Evolutionary conservation across 1,284 basidiomycete species (phyloP).

Genomic region (Leccinum griseonigrum): DNA sequence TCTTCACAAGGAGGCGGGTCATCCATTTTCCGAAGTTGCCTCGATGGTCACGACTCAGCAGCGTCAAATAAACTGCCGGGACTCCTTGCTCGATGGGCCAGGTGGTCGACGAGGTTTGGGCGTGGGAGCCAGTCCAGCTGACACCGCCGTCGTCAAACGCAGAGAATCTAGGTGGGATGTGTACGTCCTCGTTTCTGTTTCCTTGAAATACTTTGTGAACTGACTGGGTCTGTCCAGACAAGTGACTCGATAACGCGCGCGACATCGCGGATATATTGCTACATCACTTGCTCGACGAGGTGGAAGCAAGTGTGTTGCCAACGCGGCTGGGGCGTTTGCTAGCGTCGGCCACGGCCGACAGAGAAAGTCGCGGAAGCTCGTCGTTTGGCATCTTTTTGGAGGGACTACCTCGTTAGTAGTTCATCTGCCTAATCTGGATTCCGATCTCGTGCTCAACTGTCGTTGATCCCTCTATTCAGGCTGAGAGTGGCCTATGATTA

Average conservation of each 20-base stretch:
- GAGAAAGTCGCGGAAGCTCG: conserved; percentile 49
- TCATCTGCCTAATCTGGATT: background rate
- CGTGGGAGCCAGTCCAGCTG: conserved; percentile 78
- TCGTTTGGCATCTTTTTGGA: conserved; percentile 81
- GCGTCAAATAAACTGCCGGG: conserved; percentile 39
- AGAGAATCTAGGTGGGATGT: conserved; percentile 49
- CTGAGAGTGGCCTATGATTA: conserved; percentile 57
- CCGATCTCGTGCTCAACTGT: background rate
- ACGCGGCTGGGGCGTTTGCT: conserved; percentile 65
- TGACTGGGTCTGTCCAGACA: conserved; percentile 36
- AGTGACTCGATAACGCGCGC: conserved; percentile 68
- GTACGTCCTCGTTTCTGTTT: conserved; percentile 31
- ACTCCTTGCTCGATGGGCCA: conserved; percentile 41
- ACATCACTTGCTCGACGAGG: conserved; percentile 51
- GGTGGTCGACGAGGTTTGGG: conserved; percentile 74
- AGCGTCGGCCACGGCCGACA: conserved; percentile 37
- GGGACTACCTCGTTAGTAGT: conserved; percentile 63
- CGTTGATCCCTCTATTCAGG: conserved; percentile 32
- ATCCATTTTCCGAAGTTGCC: background rate
- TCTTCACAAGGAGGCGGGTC: conserved; percentile 74
- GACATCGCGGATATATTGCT: conserved; percentile 74
- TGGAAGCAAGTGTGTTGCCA: conserved; percentile 39
- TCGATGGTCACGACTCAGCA: background rate
- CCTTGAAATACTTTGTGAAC: background rate
- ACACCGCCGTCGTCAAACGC: conserved; percentile 66